Base-by-base conservation (phyloP, 192 early-diverging fungal genomes). In the Coemansia reversa region DNA sequence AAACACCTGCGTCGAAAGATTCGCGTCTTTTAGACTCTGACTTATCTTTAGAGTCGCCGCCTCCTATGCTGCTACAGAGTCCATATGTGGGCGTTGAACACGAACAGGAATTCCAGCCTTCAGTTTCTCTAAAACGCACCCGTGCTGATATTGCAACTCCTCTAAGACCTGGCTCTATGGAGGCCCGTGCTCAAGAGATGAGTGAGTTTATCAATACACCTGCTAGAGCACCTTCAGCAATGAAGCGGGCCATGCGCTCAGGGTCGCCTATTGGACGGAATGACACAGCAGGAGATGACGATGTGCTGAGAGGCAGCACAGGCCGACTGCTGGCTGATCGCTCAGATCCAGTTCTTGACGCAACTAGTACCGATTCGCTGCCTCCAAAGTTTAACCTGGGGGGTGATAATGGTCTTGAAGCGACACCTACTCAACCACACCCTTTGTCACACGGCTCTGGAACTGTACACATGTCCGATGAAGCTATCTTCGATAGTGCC, bases 61-160 rank as follows among this genome's bases (percentile, higher is more conserved):
- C 69, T 11, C 59, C 64, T 30, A 67, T 68, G 65, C 57, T 67
- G n/a, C 61, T 58, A 14, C 72, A 68, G 20, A 74, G 60, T 52
- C 72, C 65, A 23, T 27, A 50, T n/a, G 16, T 42, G 19, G n/a
- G 45, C 22, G 23, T 23, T 7, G 20, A 24, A 5, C 3, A 19
- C 39, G 19, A 32, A 55, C 51, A 20, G 14, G 55, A 63, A 50
- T 14, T 27, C 25, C 27, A 53, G 11, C 47, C 16, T 20, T 11
- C 45, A 14, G 48, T 32, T n/a, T 23, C 27, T n/a, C 70, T 62
- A 29, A 80, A 80, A 50, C 72, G 72, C 39, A 58, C 78, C 2
- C 66, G 72, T 18, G 72, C 72, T 8, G 75, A 82, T 18, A 73
- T 82, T 11, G 75, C 70, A 14, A 82, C 74, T 12, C 79, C 79